Evolutionary conservation across 169 alveolate genomes (phyloP).

Genomic region (Plasmodium chabaudi): DNA sequence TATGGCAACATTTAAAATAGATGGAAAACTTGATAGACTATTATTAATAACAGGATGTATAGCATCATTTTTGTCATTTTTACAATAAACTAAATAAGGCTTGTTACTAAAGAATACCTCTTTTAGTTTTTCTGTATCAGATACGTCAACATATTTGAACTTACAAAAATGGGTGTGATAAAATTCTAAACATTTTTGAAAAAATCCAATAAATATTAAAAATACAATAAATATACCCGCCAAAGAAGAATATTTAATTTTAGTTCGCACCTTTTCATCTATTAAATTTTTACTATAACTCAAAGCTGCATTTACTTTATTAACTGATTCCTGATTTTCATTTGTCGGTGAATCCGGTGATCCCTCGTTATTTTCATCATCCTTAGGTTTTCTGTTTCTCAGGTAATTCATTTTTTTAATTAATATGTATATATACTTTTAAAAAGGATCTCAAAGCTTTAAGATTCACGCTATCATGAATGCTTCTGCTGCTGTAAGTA

Average conservation of each 20-base stretch:
- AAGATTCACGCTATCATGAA: too few relatives aligned
- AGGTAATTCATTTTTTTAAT: too few relatives aligned
- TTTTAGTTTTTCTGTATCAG: slow-evolving; percentile 51
- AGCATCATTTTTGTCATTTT: slow-evolving; percentile 38
- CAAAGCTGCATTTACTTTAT: not conserved
- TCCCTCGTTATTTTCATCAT: not conserved
- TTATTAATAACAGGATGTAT: slow-evolving; percentile 58
- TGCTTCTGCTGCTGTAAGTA: too few relatives aligned
- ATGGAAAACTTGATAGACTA: slow-evolving; percentile 30
- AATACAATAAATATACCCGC: slow-evolving; percentile 60
- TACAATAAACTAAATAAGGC: slow-evolving; percentile 73
- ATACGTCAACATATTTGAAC: slow-evolving; percentile 41
- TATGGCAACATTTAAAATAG: slow-evolving; percentile 62
- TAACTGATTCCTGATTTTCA: not conserved
- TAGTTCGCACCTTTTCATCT: slow-evolving; percentile 8
- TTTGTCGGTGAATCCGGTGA: not conserved
- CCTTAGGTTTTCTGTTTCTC: not conserved
- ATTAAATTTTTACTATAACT: not conserved
- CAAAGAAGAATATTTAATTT: slow-evolving; percentile 61
- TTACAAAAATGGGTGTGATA: slow-evolving; percentile 63
- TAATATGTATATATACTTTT: too few relatives aligned
- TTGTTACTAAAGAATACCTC: slow-evolving; percentile 59
- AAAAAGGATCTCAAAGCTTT: too few relatives aligned
- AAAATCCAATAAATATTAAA: slow-evolving; percentile 58
- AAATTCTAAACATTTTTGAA: slow-evolving; percentile 14